Percentiles rank a stretch among this genome's conserved stretches.
These are phyloP conservation scores for Pelargonium fulgidum DNA, from an alignment of 441 rosid genomes.

Conservation along the genomic window DNA sequence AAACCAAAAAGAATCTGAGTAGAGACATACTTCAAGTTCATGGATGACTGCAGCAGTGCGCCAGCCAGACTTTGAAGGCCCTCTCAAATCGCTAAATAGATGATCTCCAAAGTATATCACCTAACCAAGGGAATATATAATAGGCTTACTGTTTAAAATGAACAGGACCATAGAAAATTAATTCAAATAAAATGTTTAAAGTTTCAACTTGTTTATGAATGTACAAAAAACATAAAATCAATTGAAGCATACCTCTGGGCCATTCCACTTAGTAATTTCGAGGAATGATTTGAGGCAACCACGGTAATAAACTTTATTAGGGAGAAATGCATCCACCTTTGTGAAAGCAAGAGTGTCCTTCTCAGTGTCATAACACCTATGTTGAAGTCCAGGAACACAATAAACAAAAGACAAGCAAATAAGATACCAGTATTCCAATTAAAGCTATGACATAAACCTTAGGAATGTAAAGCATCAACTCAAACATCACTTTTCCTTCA, in stretches of 20 bases:
- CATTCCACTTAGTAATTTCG: slow-evolving; percentile 88
- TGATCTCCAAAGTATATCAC: slow-evolving; percentile 99
- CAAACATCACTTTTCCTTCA: no score
- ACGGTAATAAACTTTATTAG: slow-evolving; percentile 73
- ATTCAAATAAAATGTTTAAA: slow-evolving; percentile 1
- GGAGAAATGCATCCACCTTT: slow-evolving; percentile 76
- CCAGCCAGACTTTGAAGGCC: slow-evolving; percentile 98
- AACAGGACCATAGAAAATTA: not conserved
- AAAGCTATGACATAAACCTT: not conserved
- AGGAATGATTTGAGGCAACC: slow-evolving; percentile 88
- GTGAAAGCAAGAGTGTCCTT: slow-evolving; percentile 80
- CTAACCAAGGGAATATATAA: slow-evolving; percentile 28
- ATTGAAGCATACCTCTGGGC: slow-evolving; percentile 69
- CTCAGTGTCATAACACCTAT: slow-evolving; percentile 83
- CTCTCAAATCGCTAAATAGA: slow-evolving; percentile 89
- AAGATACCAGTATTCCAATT: not conserved
- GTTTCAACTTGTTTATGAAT: not conserved
- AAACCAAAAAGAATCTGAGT: slow-evolving; percentile 15
- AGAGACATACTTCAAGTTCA: slow-evolving; percentile 69
- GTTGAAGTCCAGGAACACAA: slow-evolving; percentile 22
- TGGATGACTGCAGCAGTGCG: slow-evolving; percentile 96
- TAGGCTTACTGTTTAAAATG: not conserved
- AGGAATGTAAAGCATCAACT: not conserved
- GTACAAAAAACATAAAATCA: not conserved
- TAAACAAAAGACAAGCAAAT: slow-evolving; percentile 12